These are phyloP conservation scores for Termitomyces sp. DNA, from an alignment of 768 basidiomycete genomes.

Conservation along the genomic window DNA sequence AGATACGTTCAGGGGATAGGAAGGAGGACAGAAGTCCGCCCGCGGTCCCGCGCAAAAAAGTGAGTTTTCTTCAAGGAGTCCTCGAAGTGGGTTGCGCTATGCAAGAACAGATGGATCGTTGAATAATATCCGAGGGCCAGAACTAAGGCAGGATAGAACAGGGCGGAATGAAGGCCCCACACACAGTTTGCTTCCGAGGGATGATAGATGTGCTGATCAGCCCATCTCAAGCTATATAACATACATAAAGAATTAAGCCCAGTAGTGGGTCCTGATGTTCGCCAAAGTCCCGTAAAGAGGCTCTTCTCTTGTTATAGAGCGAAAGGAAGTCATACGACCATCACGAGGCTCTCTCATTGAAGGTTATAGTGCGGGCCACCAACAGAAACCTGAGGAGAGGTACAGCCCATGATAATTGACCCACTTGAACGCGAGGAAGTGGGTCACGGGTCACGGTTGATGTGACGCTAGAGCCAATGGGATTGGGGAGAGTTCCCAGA, in stretches of 20 bases:
- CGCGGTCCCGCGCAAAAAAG: slow-evolving; percentile 8
- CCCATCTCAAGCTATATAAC: background rate
- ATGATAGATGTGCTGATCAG: background rate
- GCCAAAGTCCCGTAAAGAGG: background rate
- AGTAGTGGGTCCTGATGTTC: background rate
- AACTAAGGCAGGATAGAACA: background rate
- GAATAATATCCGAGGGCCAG: slow-evolving; percentile 2
- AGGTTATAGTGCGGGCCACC: background rate
- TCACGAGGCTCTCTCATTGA: background rate
- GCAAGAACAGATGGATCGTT: background rate
- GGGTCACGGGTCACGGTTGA: background rate
- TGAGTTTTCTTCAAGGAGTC: background rate
- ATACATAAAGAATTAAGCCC: background rate
- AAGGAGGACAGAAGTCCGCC: background rate
- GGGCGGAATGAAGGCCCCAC: background rate
- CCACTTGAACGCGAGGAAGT: background rate
- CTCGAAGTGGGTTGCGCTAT: slow-evolving; percentile 2
- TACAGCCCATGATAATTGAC: background rate
- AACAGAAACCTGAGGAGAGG: background rate
- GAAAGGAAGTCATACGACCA: background rate
- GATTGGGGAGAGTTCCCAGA: background rate
- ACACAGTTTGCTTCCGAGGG: background rate
- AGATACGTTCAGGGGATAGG: slow-evolving; percentile 4
- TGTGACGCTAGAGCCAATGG: background rate
- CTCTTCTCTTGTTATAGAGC: background rate